Evolutionary conservation across 2,329 filamentous ascomycete genomes (phyloP), one percentile per base, ranked within the genome.

Genomic region (Penicillium decumbens): DNA sequence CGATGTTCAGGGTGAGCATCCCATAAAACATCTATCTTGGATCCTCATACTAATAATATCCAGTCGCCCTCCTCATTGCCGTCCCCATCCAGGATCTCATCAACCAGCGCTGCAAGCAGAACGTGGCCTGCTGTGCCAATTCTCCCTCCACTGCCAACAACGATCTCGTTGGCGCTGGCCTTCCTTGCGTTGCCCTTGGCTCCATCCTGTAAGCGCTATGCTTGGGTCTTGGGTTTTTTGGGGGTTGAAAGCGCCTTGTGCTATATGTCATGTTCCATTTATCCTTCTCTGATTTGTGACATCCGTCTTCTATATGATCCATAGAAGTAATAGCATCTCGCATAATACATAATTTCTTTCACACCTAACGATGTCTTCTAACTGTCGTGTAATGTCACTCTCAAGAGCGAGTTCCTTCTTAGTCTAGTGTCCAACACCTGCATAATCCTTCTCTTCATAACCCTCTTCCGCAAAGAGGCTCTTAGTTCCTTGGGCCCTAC

Each of bases 81-180:
- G 45, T 68, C 15, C 20, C 40, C 28, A 0, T 64, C 35, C 57
- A 64, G 56, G 65, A 69, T 27, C 5, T 66, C 3, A 33, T 68
- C 59, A 63, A 65, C 64, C 54, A 65, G 61, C 41, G 58, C 37
- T 70, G 67, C 67, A 63, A 70, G 65, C 64, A 67, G 60, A 70
- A 70, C 64, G 61, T 70, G 50, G 65, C 67, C 42, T 70, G 67
- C 57, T 70, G 67, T 60, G 57, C 64, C 54, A 56, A 60, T 51
- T 63, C 64, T 47, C 54, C 57, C 8, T 56, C 61, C 55, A 40
- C 28, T 28, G 64, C 32, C 13, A 40, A 20, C 40, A 43, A 42
- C 41, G 53, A 35, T 18, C 27, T 66, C 50, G 51, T 71, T 46
- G 68, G 66, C 32, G 43, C 69, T 41, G 65, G 48, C 46, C 56